Conservation (phyloP, 2,329 filamentous ascomycete species). For the Stachybotrys chlorohalonatus region DNA sequence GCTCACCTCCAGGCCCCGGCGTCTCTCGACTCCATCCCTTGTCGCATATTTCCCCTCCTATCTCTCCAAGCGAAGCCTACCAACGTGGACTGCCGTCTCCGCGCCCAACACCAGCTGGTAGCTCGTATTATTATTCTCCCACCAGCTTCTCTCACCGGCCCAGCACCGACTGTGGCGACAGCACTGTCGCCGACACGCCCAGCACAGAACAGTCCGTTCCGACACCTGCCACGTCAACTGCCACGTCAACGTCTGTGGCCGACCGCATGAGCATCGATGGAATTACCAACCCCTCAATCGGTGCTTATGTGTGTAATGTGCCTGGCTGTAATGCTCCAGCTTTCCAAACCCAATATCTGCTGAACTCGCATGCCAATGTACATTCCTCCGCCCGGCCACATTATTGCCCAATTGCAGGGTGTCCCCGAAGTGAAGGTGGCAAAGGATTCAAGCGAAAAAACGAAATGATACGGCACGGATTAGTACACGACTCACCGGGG, state of each 20-base stretch:
- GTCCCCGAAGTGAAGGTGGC: conserved; percentile 53
- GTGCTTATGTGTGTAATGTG: conserved; percentile 48
- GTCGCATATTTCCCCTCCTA: conserved; percentile 31
- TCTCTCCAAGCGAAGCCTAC: conserved; percentile 39
- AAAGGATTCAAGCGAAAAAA: conserved; percentile 66
- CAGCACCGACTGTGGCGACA: conserved; percentile 33
- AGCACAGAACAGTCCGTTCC: conserved; percentile 33
- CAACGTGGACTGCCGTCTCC: conserved; percentile 39
- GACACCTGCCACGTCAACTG: conserved; percentile 22
- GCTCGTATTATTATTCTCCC: conserved; percentile 24
- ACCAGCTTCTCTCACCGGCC: conserved; percentile 23
- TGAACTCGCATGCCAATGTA: conserved; percentile 72
- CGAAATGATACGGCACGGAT: conserved; percentile 66
- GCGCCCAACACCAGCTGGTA: conserved; percentile 27
- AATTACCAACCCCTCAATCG: conserved; percentile 41
- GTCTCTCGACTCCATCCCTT: conserved; percentile 21
- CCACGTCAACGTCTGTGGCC: conserved; percentile 26
- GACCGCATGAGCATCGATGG: conserved; percentile 52
- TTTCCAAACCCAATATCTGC: conserved; percentile 68
- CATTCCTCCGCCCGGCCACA: conserved; percentile 58
- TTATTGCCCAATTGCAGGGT: conserved; percentile 54
- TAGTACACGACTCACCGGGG: conserved; percentile 89
- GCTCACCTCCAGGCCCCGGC: conserved; percentile 20
- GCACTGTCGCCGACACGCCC: conserved; percentile 35
- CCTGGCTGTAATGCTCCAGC: conserved; percentile 60